Percentiles rank a stretch among this genome's conserved stretches.
Conservation (phyloP, 2,329 filamentous ascomycete species). For the Diaporthe sp. region DNA sequence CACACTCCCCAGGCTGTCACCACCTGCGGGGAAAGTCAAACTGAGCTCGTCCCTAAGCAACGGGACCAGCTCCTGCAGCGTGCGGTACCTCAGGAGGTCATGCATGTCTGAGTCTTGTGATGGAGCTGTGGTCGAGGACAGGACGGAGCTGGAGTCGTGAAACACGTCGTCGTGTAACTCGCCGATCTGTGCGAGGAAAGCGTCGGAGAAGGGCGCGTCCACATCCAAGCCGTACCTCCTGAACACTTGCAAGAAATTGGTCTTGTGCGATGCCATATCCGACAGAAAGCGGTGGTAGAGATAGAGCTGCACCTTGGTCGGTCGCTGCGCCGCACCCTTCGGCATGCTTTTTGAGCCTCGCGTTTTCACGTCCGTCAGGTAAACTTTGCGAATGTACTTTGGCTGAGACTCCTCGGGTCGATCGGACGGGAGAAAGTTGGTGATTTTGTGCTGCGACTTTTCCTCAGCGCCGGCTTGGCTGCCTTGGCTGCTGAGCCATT, state of each 20-base stretch:
- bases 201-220: conserved; percentile 79
- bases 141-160: conserved; percentile 59
- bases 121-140: conserved; percentile 52
- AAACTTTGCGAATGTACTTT: conserved; percentile 59
- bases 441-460: conserved; percentile 55
- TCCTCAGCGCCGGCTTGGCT: conserved; percentile 49
- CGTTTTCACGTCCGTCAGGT: conserved; percentile 92
- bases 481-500: conserved; percentile 59
- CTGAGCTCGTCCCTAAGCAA: conserved; percentile 63
- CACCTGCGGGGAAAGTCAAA: conserved; percentile 67
- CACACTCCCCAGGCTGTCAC: conserved; percentile 62
- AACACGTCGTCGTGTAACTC: conserved; percentile 77
- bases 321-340: conserved; percentile 75
- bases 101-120: conserved; percentile 38
- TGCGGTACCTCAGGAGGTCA: conserved; percentile 62
- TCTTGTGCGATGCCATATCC: conserved; percentile 77
- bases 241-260: conserved; percentile 79
- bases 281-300: conserved; percentile 90
- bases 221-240: conserved; percentile 78
- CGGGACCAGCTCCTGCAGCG: conserved; percentile 61
- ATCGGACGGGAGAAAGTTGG: conserved; percentile 55
- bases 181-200: conserved; percentile 82
- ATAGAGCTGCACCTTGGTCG: conserved; percentile 88
- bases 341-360: conserved; percentile 76
- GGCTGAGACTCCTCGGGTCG: conserved; percentile 21